A percentile compares a stretch with the other conserved stretches of the same genome.
phyloP scores from a whole-genome alignment of 1,284 basidiomycete species.

The Athelia psychrophila region DNA sequence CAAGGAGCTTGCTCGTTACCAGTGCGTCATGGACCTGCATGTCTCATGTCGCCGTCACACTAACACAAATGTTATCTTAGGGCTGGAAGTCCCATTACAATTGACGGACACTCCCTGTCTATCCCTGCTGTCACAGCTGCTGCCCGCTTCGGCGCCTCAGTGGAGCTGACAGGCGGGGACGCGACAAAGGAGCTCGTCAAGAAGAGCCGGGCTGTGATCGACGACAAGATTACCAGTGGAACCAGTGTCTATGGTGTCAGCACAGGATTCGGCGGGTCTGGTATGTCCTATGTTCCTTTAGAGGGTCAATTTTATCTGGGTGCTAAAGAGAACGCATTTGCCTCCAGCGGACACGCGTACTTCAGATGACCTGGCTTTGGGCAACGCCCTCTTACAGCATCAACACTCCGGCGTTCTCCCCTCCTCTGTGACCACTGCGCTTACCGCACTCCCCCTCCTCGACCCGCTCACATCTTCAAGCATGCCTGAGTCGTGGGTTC shows the following conservation, averaged over 20 bases:
- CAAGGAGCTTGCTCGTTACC: slow-evolving; percentile 30
- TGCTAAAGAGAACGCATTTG: not conserved
- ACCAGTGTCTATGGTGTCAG: slow-evolving; percentile 51
- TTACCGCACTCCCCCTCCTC: slow-evolving; percentile 31
- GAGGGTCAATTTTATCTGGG: no score
- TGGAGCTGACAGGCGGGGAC: slow-evolving; percentile 30
- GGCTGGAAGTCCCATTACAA: slow-evolving; percentile 31
- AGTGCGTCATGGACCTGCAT: slow-evolving; percentile 15
- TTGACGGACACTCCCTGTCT: slow-evolving; percentile 44
- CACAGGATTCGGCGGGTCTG: slow-evolving; percentile 38
- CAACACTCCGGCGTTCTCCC: slow-evolving; percentile 50
- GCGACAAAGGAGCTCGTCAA: slow-evolving; percentile 30
- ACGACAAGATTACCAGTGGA: slow-evolving; percentile 36
- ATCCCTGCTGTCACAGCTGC: slow-evolving; percentile 45
- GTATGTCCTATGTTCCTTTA: not conserved
- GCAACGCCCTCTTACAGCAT: slow-evolving; percentile 48
- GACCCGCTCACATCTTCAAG: slow-evolving; percentile 38
- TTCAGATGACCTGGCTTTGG: slow-evolving; percentile 36
- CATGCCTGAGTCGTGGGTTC: slow-evolving; percentile 58
- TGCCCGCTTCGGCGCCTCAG: slow-evolving; percentile 36
- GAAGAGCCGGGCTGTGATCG: slow-evolving; percentile 37
- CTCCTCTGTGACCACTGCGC: slow-evolving; percentile 22
- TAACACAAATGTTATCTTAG: slow-evolving; percentile 14
- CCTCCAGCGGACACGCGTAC: slow-evolving; percentile 47
- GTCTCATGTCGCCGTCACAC: not conserved